Base-by-base conservation (phyloP, 2,329 filamentous ascomycete species). In the Aspergillus transmontanensis region DNA sequence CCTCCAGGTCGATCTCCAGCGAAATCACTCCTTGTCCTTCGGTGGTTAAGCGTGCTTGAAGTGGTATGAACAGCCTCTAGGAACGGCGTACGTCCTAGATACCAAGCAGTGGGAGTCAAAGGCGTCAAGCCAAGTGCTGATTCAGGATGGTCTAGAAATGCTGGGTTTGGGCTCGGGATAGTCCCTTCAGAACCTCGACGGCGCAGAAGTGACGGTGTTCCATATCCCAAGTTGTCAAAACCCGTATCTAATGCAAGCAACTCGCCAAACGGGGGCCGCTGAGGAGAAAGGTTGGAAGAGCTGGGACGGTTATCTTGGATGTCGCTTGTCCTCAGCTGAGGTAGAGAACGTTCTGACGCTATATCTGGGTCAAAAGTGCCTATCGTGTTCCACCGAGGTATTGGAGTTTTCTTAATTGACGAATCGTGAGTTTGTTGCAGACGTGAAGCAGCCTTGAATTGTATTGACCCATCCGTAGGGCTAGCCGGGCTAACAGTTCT, bases 151-250 rank as follows among this genome's bases (percentile, higher is more conserved):
- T 78, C 80, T 57, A 75, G 65, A 65, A 79, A 76, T 61, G 79
- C 78, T 12, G 81, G 75, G 63, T 78, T 80, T 63, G 84, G 78
- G 68, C 83, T 84, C 65, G 85, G 83, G 67, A 90, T 78, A 73
- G 84, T 88, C n/a, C 90, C 89, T 72, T 94, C 91, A 50, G 90
- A 92, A 26, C 89, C 89, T 76, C 89, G 85, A 66, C 89, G 82
- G 64, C 83, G 81, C 57, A 84, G 80, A 57, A 80, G 71, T 39
- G 77, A 75, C 64, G 85, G 81, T 66, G 90, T 90, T 58, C 89
- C 89, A 78, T 87, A 88, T 64, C 72, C 73, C 21, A 82, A 80
- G 56, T 84, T 79, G 23, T 81, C 76, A 30, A 82, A 73, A 68
- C 86, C 82, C 69, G 82, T 82, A 68, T 87, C 83, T 43, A 87